phyloP scores from a whole-genome alignment of 176 grass and related monocot genomes.

The Cenchrus fungigraminus region DNA sequence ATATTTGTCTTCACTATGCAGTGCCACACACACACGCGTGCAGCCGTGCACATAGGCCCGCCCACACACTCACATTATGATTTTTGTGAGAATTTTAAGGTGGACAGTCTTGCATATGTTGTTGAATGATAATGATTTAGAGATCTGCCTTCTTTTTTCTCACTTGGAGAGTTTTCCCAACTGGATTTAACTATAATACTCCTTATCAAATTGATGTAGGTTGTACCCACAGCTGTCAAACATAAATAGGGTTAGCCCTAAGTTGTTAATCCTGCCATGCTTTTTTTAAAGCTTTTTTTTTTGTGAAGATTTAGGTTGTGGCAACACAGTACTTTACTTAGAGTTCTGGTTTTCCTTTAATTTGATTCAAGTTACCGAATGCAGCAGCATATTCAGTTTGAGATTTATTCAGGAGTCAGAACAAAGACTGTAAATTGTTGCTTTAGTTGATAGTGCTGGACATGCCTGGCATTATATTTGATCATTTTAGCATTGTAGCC shows the following conservation, averaged over 20 bases:
- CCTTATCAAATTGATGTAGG: neutral
- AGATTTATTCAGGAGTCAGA: neutral
- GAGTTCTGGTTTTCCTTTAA: neutral
- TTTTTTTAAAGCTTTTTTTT: neutral
- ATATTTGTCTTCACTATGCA: neutral
- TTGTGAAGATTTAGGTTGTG: neutral
- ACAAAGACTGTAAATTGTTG: neutral
- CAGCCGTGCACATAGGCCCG: too few relatives aligned
- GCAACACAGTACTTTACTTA: neutral
- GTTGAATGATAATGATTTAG: neutral
- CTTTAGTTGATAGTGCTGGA: conserved; percentile 14
- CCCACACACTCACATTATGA: neutral
- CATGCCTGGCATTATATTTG: neutral
- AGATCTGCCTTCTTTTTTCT: neutral
- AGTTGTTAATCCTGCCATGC: neutral
- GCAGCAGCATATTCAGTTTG: neutral
- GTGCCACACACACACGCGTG: too few relatives aligned
- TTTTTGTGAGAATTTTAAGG: neutral
- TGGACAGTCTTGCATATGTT: neutral
- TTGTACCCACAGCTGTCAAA: neutral
- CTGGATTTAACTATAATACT: neutral
- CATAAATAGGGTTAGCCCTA: neutral
- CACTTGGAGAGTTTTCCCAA: neutral
- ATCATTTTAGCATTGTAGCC: neutral
- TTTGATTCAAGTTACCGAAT: conserved; percentile 3